These are phyloP conservation scores for Erythrophleum ivorense DNA, from an alignment of 331 rosid species.

Conservation along the genomic window DNA sequence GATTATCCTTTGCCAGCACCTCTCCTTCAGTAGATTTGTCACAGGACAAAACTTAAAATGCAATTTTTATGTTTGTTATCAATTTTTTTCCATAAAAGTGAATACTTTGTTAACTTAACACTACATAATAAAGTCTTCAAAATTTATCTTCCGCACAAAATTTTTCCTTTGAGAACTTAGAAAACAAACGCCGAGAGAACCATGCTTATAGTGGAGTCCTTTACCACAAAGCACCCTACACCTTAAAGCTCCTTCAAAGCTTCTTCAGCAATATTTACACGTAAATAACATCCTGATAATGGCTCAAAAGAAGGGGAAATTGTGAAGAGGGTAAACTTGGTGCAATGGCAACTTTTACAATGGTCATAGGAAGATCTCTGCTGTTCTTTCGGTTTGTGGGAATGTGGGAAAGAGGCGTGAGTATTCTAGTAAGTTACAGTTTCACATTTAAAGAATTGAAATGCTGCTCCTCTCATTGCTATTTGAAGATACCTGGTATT, in stretches of 20 bases:
- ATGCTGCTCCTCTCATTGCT: conserved; percentile 43
- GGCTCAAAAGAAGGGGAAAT: conserved; percentile 28
- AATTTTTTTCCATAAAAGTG: too few species aligned
- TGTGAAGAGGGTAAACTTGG: conserved; percentile 25
- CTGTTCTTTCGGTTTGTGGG: conserved; percentile 40
- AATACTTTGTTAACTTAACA: too few species aligned
- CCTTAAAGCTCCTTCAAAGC: conserved; percentile 29
- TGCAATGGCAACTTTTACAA: conserved; percentile 45
- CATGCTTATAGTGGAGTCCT: neutral
- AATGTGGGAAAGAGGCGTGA: conserved; percentile 43
- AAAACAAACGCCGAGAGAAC: too few species aligned
- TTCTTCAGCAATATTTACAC: conserved; percentile 15
- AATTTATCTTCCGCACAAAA: too few species aligned
- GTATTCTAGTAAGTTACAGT: conserved; percentile 58
- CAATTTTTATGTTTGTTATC: too few species aligned
- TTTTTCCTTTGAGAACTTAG: too few species aligned
- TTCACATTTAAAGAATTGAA: conserved; percentile 56
- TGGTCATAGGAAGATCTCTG: conserved; percentile 42
- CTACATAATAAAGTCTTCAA: too few species aligned
- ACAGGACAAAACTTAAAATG: neutral
- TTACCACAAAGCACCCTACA: neutral
- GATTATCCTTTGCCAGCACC: neutral
- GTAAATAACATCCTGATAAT: neutral
- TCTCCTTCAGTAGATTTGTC: neutral
- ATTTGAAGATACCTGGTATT: conserved; percentile 59